Percentiles rank a stretch among this genome's conserved stretches.
phyloP scores from a whole-genome alignment of 352 stramenopile species.

The Globisporangium recalcitrans region DNA sequence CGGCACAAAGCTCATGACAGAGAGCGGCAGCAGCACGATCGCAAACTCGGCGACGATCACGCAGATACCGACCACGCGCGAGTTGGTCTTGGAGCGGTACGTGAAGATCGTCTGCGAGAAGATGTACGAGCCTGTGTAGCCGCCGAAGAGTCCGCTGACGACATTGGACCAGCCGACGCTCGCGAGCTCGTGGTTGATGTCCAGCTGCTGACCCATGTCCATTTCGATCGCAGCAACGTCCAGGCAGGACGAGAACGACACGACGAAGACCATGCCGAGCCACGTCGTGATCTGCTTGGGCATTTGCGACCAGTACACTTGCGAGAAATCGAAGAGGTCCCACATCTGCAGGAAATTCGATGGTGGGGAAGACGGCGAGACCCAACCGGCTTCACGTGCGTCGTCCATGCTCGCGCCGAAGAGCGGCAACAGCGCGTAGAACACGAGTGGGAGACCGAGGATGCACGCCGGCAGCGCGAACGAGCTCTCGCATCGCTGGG shows the following conservation, averaged over 20 bases:
- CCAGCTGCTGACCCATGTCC: conserved; percentile 90
- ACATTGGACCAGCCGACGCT: conserved; percentile 96
- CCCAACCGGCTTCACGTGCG: conserved; percentile 88
- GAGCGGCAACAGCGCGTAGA: conserved; percentile 87
- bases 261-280: conserved; percentile 96
- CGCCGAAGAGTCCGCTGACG: conserved; percentile 91
- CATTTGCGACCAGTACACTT: conserved; percentile 89
- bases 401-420: conserved; percentile 85
- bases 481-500: conserved; percentile 73
- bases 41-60: conserved; percentile 87
- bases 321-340: conserved; percentile 88
- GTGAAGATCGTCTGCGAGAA: conserved; percentile 99
- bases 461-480: conserved; percentile 79
- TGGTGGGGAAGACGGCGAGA: conserved; percentile 64
- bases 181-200: conserved; percentile 93
- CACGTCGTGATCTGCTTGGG: conserved; percentile 89
- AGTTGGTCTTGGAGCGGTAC: conserved; percentile 89
- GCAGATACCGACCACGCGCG: conserved; percentile 86
- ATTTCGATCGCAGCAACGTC: conserved; percentile 98
- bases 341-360: conserved; percentile 71
- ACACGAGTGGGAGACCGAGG: conserved; percentile 83
- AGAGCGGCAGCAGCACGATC: conserved; percentile 88
- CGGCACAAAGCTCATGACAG: conserved; percentile 93
- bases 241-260: conserved; percentile 95
- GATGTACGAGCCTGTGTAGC: conserved; percentile 98